Evolutionary conservation across 257 asterid genomes (phyloP), one percentile per base, ranked within the genome.

Genomic region (Lantana camara): DNA sequence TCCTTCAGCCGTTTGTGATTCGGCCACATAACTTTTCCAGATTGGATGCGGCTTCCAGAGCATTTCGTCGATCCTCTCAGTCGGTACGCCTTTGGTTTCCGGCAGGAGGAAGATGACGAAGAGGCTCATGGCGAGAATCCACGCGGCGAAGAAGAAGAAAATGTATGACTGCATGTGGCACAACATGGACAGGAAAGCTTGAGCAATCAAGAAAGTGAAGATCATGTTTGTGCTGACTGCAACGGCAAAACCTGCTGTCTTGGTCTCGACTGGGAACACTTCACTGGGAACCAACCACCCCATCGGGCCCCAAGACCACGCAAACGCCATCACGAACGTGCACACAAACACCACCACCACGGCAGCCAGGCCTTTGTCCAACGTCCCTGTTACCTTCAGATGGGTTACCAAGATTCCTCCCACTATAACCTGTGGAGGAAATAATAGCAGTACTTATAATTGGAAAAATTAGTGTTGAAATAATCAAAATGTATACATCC

Each of bases 251-350:
- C 96, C 96, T 0, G 96, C 82, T 0, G 95, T 79, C 41, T 92
- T 63, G 0, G 90, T 84, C 70, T 89, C 96, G 34, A 89, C 3
- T 0, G 96, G 96, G 79, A 80, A 86, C 3, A 83, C 77, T 56
- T 89, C 96, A 20, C 90, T 80, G 0, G 96, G 95, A 4, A 89
- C 75, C 3, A 86, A 56, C 96, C 95, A 86, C 0, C 95, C 92
- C 41, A 89, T 73, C 0, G 95, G 96, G 0, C 96, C 95, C 95
- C 93, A 89, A 1, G 96, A 89, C 96, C 96, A 86, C 0, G 96
- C 92, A 44, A 89, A 89, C 4, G 87, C 57, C 92, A 84, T 84
- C 20, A 89, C 96, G 13, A 66, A 89, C 8, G 74, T 9, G 59
- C 96, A 86, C 35, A 86, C 83, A 0, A 89, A 71, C 9, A 77